Conservation (phyloP, 169 alveolate genomes). For the Theileria annulata region DNA sequence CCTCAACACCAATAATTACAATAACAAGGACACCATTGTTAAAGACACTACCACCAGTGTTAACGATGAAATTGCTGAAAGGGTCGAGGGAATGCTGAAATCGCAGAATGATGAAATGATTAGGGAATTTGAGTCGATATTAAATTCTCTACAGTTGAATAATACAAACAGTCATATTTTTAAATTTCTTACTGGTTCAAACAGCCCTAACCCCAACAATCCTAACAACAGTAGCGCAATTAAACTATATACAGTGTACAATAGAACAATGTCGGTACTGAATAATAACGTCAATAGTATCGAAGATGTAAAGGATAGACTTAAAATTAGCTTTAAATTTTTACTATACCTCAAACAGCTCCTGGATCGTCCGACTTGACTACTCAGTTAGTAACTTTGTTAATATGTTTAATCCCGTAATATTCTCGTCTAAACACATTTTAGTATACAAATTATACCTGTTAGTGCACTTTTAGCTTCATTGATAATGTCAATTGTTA, state of each 20-base stretch:
- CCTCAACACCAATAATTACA: background rate
- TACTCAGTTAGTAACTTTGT: background rate
- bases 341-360: conserved; percentile 9
- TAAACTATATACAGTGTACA: background rate
- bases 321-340: conserved; percentile 3
- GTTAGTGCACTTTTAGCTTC: background rate
- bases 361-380: background rate
- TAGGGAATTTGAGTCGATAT: background rate
- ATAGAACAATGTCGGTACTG: background rate
- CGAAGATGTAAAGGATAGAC: background rate
- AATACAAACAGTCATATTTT: background rate
- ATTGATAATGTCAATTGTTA: background rate
- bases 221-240: background rate
- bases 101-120: background rate
- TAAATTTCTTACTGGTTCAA: background rate
- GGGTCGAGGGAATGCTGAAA: background rate
- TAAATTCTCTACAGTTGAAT: background rate
- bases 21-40: background rate
- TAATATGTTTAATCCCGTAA: conserved; percentile 10
- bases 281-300: background rate
- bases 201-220: background rate
- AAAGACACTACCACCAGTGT: background rate
- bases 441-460: background rate
- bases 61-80: background rate
- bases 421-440: background rate